These are phyloP conservation scores for Pirum gemmata DNA, from an alignment of 78 protist genomes.

Conservation along the genomic window DNA sequence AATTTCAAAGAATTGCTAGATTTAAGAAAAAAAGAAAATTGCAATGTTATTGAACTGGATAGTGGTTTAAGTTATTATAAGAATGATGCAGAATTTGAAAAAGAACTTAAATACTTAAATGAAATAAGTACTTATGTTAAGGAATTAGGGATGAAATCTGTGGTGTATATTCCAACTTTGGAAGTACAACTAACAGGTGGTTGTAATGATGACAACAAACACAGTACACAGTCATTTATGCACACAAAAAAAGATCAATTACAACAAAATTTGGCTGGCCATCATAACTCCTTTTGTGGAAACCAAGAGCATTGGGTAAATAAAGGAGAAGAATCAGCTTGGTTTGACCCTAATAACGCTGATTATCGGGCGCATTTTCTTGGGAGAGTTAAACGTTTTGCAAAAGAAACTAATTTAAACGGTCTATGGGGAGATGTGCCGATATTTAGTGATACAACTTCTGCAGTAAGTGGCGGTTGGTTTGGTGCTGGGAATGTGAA, in stretches of 20 bases:
- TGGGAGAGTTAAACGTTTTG: background rate
- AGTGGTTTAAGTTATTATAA: background rate
- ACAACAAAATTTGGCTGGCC: background rate
- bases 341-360: conserved; percentile 31
- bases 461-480: too few relatives aligned
- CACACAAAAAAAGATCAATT: too few relatives aligned
- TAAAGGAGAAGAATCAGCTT: conserved; percentile 15
- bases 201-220: background rate
- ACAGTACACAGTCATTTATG: too few relatives aligned
- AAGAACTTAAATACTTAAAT: background rate
- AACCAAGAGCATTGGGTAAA: conserved; percentile 2
- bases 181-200: conserved; percentile 21
- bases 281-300: conserved; percentile 12
- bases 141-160: background rate
- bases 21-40: background rate
- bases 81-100: conserved; percentile 6
- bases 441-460: conserved; percentile 24
- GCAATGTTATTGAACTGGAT: conserved; percentile 14
- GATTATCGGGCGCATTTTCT: background rate
- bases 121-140: background rate
- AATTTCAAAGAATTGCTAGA: background rate
- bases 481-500: too few relatives aligned
- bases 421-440: conserved; percentile 30
- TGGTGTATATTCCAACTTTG: conserved; percentile 18
- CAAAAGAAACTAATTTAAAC: background rate